Evolutionary conservation across 139 green algal genomes (phyloP).

Genomic region (Coccomyxa sp.): DNA sequence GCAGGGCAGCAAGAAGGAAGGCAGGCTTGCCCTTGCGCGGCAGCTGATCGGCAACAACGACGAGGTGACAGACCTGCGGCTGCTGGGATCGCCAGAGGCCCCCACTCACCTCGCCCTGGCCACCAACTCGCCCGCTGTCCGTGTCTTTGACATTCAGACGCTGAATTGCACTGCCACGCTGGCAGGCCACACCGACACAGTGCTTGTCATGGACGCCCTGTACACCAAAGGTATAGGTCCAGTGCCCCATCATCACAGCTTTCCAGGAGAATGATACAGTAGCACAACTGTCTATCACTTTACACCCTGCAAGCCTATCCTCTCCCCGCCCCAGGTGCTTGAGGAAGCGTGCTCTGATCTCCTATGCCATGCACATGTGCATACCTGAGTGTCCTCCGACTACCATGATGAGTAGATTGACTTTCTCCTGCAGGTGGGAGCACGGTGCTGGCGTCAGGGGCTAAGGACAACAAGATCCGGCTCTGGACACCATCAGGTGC

Average conservation of each 20-base stretch:
- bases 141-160: constrained; percentile 66
- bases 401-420: background rate
- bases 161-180: constrained; percentile 16
- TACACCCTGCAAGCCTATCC: background rate
- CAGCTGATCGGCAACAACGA: constrained; percentile 92
- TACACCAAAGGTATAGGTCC: background rate
- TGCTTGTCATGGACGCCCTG: constrained; percentile 57
- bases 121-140: constrained; percentile 74
- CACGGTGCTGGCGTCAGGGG: constrained; percentile 57
- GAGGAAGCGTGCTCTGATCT: background rate
- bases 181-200: constrained; percentile 54
- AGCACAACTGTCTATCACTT: background rate
- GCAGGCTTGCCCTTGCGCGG: constrained; percentile 29
- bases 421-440: background rate
- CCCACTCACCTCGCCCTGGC: constrained; percentile 67
- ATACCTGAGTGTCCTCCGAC: too few species aligned
- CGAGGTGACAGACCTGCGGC: constrained; percentile 85
- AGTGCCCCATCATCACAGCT: too few species aligned
- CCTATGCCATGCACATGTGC: too few species aligned
- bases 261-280: too few species aligned
- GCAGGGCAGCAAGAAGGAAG: constrained; percentile 1
- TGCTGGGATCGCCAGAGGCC: constrained; percentile 44
- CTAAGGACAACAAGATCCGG: constrained; percentile 84
- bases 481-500: constrained; percentile 69
- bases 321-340: background rate